Evolutionary conservation across 371 early-diverging fungal genomes (phyloP), one percentile per base, ranked within the genome.

Genomic region (Rhizomucor pusillus): DNA sequence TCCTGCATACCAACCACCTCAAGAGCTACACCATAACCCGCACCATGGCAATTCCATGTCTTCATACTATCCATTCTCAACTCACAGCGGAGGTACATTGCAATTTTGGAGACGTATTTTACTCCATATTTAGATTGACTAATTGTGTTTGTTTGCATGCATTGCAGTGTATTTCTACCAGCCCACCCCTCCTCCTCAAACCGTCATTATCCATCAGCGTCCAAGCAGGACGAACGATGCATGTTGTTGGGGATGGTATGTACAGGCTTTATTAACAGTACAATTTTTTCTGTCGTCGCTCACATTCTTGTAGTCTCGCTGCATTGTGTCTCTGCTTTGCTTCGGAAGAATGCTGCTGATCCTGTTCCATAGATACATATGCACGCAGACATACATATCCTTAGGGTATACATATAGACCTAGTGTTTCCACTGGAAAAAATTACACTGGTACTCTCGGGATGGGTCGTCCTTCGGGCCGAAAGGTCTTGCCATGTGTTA

Each of bases 391-490:
- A 29, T 29, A 29, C 7, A 7, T 7, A 29, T 29, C 7, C 7
- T 29, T 6, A 24, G 34, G 34, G 35, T 39, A 34, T 45, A 53
- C 51, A 40, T 50, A 13, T 50, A 9, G 41, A 36, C 43, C 36
- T 55, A 53, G 44, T 52, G 55, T 35, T 64, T 64, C 64, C 64
- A 64, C 50, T 59, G 59, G 40, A 64, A 64, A 29, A 59, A 64
- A 43, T 64, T 52, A 39, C 64, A 91, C 60, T 58, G 65, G 49
- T 68, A 73, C 44, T 73, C 66, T 2, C 54, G 63, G 11, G 64
- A 63, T 43, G 95, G 93, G 20, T 57, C 49, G 20, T 60, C 73
- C 41, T 72, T 65, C 0, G 75, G 79, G 0, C 81, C 81, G 0
- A 77, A 62, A 9, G 81, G 81, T 54, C 75, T 77, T 53, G n/a